These are phyloP conservation scores for Fragosphaeria purpurea DNA, from an alignment of 2,329 filamentous ascomycete genomes.

Conservation along the genomic window DNA sequence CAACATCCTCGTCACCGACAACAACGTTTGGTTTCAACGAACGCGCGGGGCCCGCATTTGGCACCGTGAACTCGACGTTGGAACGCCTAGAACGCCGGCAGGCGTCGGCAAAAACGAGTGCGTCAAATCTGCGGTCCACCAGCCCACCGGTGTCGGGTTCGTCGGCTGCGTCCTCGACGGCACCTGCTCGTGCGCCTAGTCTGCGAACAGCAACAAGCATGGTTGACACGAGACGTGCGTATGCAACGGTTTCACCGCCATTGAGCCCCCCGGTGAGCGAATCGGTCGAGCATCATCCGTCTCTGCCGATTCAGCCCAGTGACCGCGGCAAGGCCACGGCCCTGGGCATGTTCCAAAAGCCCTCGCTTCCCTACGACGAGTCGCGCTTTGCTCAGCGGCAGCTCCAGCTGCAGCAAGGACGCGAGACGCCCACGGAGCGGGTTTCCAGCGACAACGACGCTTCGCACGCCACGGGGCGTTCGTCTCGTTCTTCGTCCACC, in stretches of 20 bases:
- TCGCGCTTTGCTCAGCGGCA: constrained; percentile 75
- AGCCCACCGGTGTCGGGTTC: constrained; percentile 36
- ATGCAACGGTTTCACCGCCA: constrained; percentile 34
- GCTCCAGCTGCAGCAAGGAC: constrained; percentile 66
- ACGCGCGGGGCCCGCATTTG: constrained; percentile 21
- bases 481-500: constrained; percentile 38
- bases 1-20: constrained; percentile 35
- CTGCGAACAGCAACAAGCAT: constrained; percentile 18
- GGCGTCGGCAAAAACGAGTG: constrained; percentile 49
- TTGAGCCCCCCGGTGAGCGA: constrained; percentile 65
- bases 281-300: constrained; percentile 48
- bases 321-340: constrained; percentile 78
- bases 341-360: constrained; percentile 54
- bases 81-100: constrained; percentile 20
- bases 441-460: constrained; percentile 35
- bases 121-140: constrained; percentile 55
- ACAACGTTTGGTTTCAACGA: constrained; percentile 33
- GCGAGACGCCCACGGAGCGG: constrained; percentile 47
- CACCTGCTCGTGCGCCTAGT: constrained; percentile 3
- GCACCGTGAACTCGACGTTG: constrained; percentile 1
- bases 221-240: constrained; percentile 22
- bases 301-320: constrained; percentile 59
- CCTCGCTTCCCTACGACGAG: constrained; percentile 69
- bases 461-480: constrained; percentile 27
- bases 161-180: constrained; percentile 25